Evolutionary conservation across 495 filamentous ascomycete genomes (phyloP), one percentile per base, ranked within the genome.

Genomic region (Parathielavia appendiculata): DNA sequence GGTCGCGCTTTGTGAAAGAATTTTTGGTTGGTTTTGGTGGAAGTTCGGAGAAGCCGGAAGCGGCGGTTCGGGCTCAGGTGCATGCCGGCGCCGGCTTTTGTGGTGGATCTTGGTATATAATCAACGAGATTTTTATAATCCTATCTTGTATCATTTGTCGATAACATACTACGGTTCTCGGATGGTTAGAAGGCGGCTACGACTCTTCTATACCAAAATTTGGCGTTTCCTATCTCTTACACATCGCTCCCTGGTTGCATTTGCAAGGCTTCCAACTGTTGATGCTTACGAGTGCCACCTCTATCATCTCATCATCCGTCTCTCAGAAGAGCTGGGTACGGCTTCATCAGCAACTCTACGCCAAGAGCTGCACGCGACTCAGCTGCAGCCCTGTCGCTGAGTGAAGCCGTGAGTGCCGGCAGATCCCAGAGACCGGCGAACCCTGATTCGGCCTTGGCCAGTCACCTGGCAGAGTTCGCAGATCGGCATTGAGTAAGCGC

Each of bases 171-270:
- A 19, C 13, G 49, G 48, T 7, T 52, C 13, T 20, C 12, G 35
- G 13, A 23, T 14, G 49, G 34, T 16, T 52, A 52, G 49, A 52
- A 35, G 17, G n/a, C 30, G 45, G 49, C 26, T 35, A 35, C 49
- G 26, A 23, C 5, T 52, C 35, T 52, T 52, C 26, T 40, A 34
- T 52, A 52, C 34, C 49, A 52, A 40, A 11, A 20, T 22, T 38
- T 4, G 26, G 26, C 26, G 6, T 43, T 32, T 34, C 46, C 23
- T 49, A 26, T 52, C 39, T 52, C 26, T 12, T 11, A 10, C 1
- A 34, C 1, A 48, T 48, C 9, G n/a, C 26, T 11, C 23, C 23
- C 26, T 30, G 2, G 6, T 30, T 30, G n/a, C n/a, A n/a, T n/a
- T n/a, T n/a, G n/a, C n/a, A n/a, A n/a, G n/a, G n/a, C n/a, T n/a